These are phyloP conservation scores for Plasmopara muralis DNA, from an alignment of 352 stramenopile genomes.

Conservation along the genomic window DNA sequence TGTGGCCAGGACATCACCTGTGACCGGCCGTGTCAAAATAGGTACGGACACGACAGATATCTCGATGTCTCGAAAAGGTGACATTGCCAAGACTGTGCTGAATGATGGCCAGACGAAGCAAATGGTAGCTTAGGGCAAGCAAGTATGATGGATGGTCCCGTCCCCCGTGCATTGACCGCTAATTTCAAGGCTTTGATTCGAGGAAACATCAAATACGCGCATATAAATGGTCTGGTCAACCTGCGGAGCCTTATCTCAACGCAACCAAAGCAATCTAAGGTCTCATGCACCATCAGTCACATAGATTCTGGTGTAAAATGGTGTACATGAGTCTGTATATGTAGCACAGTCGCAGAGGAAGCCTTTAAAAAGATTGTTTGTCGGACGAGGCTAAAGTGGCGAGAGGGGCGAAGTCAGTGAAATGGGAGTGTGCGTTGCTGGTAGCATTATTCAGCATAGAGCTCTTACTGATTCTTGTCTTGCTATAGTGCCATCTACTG, in stretches of 20 bases:
- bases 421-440: no score
- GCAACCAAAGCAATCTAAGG: slow-evolving; percentile 77
- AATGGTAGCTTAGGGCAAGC: slow-evolving; percentile 90
- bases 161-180: slow-evolving; percentile 84
- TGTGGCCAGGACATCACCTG: slow-evolving; percentile 7
- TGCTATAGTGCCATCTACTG: no score
- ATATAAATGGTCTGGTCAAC: slow-evolving; percentile 86
- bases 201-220: slow-evolving; percentile 92
- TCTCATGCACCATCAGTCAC: no score
- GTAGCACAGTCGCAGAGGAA: no score
- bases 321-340: no score
- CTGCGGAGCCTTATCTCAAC: slow-evolving; percentile 84
- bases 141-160: slow-evolving; percentile 87
- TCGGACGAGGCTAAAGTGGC: no score
- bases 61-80: slow-evolving; percentile 70
- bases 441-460: no score
- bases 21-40: slow-evolving; percentile 15
- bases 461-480: no score
- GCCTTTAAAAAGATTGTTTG: no score
- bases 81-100: slow-evolving; percentile 88
- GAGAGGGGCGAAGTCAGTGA: no score
- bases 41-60: slow-evolving; percentile 34
- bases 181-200: slow-evolving; percentile 51
- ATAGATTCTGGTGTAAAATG: no score
- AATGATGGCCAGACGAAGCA: slow-evolving; percentile 94